Evolutionary conservation across 2,329 filamentous ascomycete genomes (phyloP).

Genomic region (Plenodomus biglobosus): DNA sequence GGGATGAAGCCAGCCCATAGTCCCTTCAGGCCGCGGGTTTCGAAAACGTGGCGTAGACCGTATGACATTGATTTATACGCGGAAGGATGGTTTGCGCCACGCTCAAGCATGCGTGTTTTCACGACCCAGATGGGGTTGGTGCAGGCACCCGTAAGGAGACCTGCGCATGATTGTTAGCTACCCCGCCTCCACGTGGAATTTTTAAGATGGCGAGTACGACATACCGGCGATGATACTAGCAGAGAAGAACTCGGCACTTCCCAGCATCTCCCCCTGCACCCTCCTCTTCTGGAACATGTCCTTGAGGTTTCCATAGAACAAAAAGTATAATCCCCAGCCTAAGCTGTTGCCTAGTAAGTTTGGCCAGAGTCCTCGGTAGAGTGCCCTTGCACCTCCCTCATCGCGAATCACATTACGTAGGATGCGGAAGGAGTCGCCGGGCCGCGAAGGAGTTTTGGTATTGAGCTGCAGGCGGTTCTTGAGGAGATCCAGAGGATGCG

Average conservation of each 20-base stretch:
- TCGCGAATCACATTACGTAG: conserved; percentile 54
- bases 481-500: conserved; percentile 92
- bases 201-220: conserved; percentile 7
- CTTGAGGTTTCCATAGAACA: conserved; percentile 66
- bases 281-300: conserved; percentile 51
- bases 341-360: conserved; percentile 89
- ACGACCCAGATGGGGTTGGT: conserved; percentile 98
- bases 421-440: conserved; percentile 58
- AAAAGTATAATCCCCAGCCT: conserved; percentile 92
- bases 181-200: conserved; percentile 1
- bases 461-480: conserved; percentile 87
- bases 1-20: conserved; percentile 88
- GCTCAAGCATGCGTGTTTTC: conserved; percentile 95
- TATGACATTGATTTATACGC: conserved; percentile 79
- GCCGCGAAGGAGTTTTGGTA: conserved; percentile 45
- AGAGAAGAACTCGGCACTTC: conserved; percentile 74
- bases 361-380: conserved; percentile 87
- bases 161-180: conserved; percentile 39
- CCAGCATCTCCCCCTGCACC: conserved; percentile 49
- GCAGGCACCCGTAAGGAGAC: conserved; percentile 73
- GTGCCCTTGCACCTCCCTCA: conserved; percentile 63
- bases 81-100: conserved; percentile 69
- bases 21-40: conserved; percentile 71
- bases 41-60: conserved; percentile 68
- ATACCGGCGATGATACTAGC: conserved; percentile 66